Evolutionary conservation across 352 stramenopile species (phyloP).

Genomic region (Pythium dissimile): DNA sequence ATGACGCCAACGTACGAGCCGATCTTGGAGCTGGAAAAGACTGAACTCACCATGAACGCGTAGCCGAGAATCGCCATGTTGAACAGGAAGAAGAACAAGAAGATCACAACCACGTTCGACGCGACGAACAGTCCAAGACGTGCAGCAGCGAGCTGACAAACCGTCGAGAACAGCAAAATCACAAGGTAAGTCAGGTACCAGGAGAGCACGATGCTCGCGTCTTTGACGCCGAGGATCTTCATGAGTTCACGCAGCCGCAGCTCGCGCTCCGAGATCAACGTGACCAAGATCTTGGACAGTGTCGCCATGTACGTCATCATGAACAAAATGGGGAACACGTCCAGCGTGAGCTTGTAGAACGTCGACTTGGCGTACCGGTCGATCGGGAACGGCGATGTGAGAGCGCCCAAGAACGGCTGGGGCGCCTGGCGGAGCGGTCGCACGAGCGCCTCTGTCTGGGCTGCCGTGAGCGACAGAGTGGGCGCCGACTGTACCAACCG

Average conservation of each 20-base stretch:
- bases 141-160: conserved; percentile 49
- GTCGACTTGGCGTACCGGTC: conserved; percentile 4
- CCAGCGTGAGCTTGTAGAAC: conserved; percentile 42
- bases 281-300: conserved; percentile 59
- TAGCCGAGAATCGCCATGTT: conserved; percentile 26
- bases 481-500: not conserved
- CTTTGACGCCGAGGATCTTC: conserved; percentile 85
- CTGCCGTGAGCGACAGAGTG: not conserved
- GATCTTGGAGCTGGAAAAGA: conserved; percentile 44
- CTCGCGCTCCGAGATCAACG: conserved; percentile 81
- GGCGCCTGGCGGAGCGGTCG: conserved; percentile 17
- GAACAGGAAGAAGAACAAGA: conserved; percentile 40
- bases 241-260: conserved; percentile 69
- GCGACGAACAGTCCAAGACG: conserved; percentile 29
- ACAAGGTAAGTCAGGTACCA: conserved; percentile 87
- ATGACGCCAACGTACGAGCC: conserved; percentile 59
- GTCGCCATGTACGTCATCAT: conserved; percentile 74
- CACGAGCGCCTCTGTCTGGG: conserved; percentile 11
- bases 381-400: conserved; percentile 3
- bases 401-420: not conserved
- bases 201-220: conserved; percentile 54
- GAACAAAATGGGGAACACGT: conserved; percentile 62
- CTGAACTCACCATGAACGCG: conserved; percentile 27
- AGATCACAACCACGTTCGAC: conserved; percentile 18
- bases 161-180: conserved; percentile 64